phyloP scores from a whole-genome alignment of 2,329 filamentous ascomycete genomes.

The Hypoxylon sp. region DNA sequence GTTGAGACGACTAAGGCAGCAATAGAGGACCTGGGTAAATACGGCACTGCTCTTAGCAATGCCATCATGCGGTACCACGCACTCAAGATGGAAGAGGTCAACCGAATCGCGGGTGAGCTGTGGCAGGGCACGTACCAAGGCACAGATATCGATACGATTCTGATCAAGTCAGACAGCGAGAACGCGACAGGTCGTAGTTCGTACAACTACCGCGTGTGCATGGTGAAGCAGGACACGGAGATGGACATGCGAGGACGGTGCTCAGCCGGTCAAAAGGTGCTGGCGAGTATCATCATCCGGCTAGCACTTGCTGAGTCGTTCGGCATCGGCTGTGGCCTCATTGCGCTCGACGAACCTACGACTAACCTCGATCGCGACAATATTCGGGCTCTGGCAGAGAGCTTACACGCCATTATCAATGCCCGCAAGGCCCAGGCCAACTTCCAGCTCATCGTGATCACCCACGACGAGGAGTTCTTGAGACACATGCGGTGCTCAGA shows the following conservation, averaged over 20 bases:
- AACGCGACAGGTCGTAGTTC: slow-evolving; percentile 78
- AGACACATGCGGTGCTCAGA: slow-evolving; percentile 94
- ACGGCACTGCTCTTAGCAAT: slow-evolving; percentile 87
- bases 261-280: slow-evolving; percentile 95
- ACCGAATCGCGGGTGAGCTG: slow-evolving; percentile 93
- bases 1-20: slow-evolving; percentile 94
- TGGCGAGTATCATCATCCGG: slow-evolving; percentile 97
- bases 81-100: slow-evolving; percentile 98
- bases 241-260: slow-evolving; percentile 99
- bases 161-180: slow-evolving; percentile 94
- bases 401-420: slow-evolving; percentile 89
- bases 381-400: slow-evolving; percentile 88
- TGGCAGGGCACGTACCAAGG: slow-evolving; percentile 98
- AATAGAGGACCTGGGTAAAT: slow-evolving; percentile 89
- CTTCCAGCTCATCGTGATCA: slow-evolving; percentile 98
- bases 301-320: slow-evolving; percentile 97
- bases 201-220: slow-evolving; percentile 98
- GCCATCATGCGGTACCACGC: slow-evolving; percentile 98
- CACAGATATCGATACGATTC: slow-evolving; percentile 95
- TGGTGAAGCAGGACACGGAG: slow-evolving; percentile 97
- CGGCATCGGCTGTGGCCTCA: slow-evolving; percentile 93
- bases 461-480: slow-evolving; percentile 97
- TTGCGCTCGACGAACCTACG: slow-evolving; percentile 96
- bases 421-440: slow-evolving; percentile 87
- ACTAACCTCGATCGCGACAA: slow-evolving; percentile 97